Base-by-base conservation (phyloP, 2,329 filamentous ascomycete species). In the Fusarium brachygibbosum region DNA sequence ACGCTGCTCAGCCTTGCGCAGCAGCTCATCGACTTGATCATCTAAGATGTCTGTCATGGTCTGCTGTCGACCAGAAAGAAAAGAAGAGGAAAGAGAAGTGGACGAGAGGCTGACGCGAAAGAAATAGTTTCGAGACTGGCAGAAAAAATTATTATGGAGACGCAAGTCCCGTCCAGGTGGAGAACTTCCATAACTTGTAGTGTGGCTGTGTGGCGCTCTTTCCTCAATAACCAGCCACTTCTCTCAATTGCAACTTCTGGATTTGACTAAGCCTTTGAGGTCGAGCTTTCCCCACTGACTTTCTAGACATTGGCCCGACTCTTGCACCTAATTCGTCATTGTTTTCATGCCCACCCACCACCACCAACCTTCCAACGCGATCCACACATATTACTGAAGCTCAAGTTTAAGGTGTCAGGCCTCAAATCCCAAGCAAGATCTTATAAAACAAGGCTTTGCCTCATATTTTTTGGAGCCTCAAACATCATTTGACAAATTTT, bases 1-100 rank as follows among this genome's bases (percentile, higher is more conserved):
- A 58, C 77, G 77, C 67, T 76, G 64, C 67, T 79, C 77, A 48
- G 77, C 77, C 61, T 78, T 70, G 38, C 71, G 75, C 51, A 79
- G 72, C 25, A 79, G 74, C 56, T 75, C 73, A 63, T 77, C 75
- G 51, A 79, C 66, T 28, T 76, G 73, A 68, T 70, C 68, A 69
- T 73, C 76, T 49, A 50, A 68, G 53, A 78, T 74, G 64, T 66
- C 67, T 68, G 72, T 72, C 76, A 78, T 77, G 64, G 46, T 76
- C 70, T 66, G 66, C 70, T 69, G 64, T 71, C 60, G 60, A 74
- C 70, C 60, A 37, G 57, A 63, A 66, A 34, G 58, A 58, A 66
- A 41, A 42, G 25, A 54, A 48, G 53, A 60, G 21, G 28, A 59
- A 52, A 40, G 49, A 58, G 29, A 64, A 63, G 44, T 58, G 17